Evolutionary conservation across 495 filamentous ascomycete genomes (phyloP).

Genomic region (Penicillium silybi): DNA sequence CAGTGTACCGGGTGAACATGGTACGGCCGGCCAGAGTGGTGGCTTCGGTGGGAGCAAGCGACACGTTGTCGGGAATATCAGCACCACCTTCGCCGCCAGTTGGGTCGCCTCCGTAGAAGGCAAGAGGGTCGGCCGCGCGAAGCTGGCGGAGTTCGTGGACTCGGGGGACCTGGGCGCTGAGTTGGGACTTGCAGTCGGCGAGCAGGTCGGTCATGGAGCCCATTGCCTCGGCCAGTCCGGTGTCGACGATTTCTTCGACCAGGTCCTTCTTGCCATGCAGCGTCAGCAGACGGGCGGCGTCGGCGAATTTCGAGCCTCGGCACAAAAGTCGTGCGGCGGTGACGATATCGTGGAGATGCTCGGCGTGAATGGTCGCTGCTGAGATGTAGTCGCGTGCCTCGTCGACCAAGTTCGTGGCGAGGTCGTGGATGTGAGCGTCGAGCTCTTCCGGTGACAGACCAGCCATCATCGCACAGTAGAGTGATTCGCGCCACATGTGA

Average conservation of each 20-base stretch:
- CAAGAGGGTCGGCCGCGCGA: slow-evolving; percentile 75
- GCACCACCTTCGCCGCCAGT: slow-evolving; percentile 45
- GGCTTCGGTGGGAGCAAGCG: slow-evolving; percentile 78
- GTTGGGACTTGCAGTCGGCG: slow-evolving; percentile 83
- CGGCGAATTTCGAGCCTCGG: slow-evolving; percentile 77
- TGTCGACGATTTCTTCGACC: slow-evolving; percentile 62
- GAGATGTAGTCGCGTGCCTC: slow-evolving; percentile 78
- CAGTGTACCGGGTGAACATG: slow-evolving; percentile 90
- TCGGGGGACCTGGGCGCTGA: slow-evolving; percentile 78
- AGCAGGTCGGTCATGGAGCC: slow-evolving; percentile 80
- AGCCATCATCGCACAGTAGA: slow-evolving; percentile 69
- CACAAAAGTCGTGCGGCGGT: slow-evolving; percentile 68
- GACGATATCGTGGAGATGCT: slow-evolving; percentile 70
- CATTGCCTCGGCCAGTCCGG: slow-evolving; percentile 71
- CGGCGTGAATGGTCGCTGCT: slow-evolving; percentile 74
- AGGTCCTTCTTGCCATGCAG: slow-evolving; percentile 44
- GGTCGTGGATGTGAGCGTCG: slow-evolving; percentile 55
- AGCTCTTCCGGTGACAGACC: slow-evolving; percentile 56
- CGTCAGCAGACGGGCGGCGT: slow-evolving; percentile 70
- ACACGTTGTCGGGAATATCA: slow-evolving; percentile 88
- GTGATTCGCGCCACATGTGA: slow-evolving; percentile 85
- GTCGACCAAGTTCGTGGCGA: slow-evolving; percentile 72
- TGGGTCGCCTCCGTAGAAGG: slow-evolving; percentile 69
- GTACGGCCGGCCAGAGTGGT: slow-evolving; percentile 67
- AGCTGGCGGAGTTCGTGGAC: slow-evolving; percentile 75